A percentile compares a stretch with the other conserved stretches of the same genome.
Conservation (phyloP, 2,329 filamentous ascomycete genomes). For the Sphaerostilbella broomeana region DNA sequence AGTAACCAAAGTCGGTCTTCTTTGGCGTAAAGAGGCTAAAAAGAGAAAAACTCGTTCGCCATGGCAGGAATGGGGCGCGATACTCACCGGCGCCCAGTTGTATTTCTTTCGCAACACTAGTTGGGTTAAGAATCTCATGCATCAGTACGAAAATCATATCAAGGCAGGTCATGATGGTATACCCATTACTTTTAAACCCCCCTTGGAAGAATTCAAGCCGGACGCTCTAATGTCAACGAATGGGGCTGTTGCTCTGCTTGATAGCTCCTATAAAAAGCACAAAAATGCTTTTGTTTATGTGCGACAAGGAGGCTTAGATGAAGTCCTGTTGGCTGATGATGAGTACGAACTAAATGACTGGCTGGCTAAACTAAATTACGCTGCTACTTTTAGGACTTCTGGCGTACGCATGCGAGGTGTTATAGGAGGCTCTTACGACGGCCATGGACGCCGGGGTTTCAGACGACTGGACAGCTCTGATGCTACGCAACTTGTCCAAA, state of each 20-base stretch:
- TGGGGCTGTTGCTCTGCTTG: constrained; percentile 80
- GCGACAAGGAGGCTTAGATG: constrained; percentile 77
- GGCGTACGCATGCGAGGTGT: constrained; percentile 87
- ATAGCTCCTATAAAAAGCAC: constrained; percentile 85
- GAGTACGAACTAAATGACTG: constrained; percentile 94
- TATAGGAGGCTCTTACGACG: constrained; percentile 77
- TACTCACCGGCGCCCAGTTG: constrained; percentile 91
- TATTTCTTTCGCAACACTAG: constrained; percentile 92
- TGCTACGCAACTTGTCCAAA: constrained; percentile 55
- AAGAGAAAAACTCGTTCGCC: constrained; percentile 91
- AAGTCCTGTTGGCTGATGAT: constrained; percentile 82
- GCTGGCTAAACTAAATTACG: constrained; percentile 93
- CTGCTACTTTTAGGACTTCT: constrained; percentile 85
- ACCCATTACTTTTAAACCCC: constrained; percentile 84
- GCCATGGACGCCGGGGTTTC: constrained; percentile 66
- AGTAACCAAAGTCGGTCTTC: constrained; percentile 86
- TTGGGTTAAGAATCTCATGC: constrained; percentile 87
- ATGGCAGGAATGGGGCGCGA: constrained; percentile 98
- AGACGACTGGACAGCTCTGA: constrained; percentile 62
- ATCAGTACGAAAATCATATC: constrained; percentile 77
- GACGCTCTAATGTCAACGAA: constrained; percentile 91
- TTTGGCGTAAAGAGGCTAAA: constrained; percentile 92
- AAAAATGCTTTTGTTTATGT: constrained; percentile 93
- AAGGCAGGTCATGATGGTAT: constrained; percentile 68
- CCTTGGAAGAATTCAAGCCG: constrained; percentile 85